Evolutionary conservation across 805 yeast genomes (phyloP), one percentile per base, ranked within the genome.

Genomic region (Yarrowia sp.): DNA sequence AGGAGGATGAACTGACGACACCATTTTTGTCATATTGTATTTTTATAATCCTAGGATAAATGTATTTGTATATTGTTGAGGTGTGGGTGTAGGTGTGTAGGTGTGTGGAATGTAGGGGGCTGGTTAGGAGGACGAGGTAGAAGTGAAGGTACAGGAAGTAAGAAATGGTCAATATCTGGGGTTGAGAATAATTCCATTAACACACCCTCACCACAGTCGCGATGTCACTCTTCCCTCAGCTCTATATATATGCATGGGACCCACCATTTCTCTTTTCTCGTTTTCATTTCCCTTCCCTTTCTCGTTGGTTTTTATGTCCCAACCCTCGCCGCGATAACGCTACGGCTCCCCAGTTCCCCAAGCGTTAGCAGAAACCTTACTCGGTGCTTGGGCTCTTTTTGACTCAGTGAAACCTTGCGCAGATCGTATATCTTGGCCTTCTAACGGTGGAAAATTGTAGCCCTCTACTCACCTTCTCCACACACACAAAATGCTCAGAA

Each of bases 321-420:
- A 53, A 58, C 65, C 65, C 52, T 35, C 52, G 35, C 50, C 52
- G 52, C 52, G 65, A 59, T 59, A 59, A 59, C 52, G 65, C 65
- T 45, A 16, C 42, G 50, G 50, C 65, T 45, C 65, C 65, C 49
- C 50, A 58, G 50, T 14, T n/a, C 46, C 16, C 49, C 22, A 12
- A 49, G 32, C 61, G 40, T 58, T 58, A 58, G 50, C 10, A 35
- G 41, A 14, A 59, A 59, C 65, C 65, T 59, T 59, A 59, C 65
- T 59, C 65, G 52, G 65, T 59, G 65, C 63, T 56, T 40, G 42
- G 22, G 19, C 15, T 8, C 9, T 19, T 32, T 55, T 59, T 59
- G 65, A 59, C 65, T 59, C 65, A 59, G 65, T 59, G 65, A 59
- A 59, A 59, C 65, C 65, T 59, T 59, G 52, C 65, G 50, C 52